Evolutionary conservation across 768 basidiomycete species (phyloP), one percentile per base, ranked within the genome.

Genomic region (Boletus patriciae): DNA sequence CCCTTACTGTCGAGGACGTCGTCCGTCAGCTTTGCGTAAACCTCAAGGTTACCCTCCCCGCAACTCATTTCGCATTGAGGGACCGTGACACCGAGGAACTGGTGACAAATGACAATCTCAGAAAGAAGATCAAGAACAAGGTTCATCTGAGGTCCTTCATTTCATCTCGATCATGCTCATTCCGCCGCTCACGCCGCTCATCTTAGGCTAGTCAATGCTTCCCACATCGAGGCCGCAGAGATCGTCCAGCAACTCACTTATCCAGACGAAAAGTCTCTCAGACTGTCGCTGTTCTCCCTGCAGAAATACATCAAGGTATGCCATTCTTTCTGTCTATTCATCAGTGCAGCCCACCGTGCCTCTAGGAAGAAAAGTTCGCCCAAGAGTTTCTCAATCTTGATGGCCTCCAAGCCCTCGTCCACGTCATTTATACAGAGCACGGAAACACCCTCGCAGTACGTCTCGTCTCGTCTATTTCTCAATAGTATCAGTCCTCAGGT

Each of bases 371-470:
- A 60, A 83, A 85, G 65, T 97, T 95, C 60, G 84, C 87, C 2
- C 79, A 78, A 44, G 88, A 88, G 66, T 97, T 95, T 67, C 73
- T 95, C 19, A 81, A 78, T 45, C 80, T 85, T 36, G 81, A 85
- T 57, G 94, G 94, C 1, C 75, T 94, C 34, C 68, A 73, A 33
- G 84, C 88, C 62, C 78, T 97, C 16, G 83, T 91, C 33, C 78
- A 80, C 31, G 81, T 90, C 38, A 89, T 94, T 57, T 77, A 80
- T 54, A 72, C 72, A 3, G 80, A 79, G 18, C 83, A 85, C 52
- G 93, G 94, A 37, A 97, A 97, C 68, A 88, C 86, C 1, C 83
- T 96, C 38, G 93, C 94, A 42, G 91, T 93, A 62, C 67, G 79
- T 77, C 31, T 36, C 21, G 0, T 19, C 33, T 40, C 27, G 29